phyloP scores from a whole-genome alignment of 2,329 filamentous ascomycete genomes.

The Colletotrichum sp. region DNA sequence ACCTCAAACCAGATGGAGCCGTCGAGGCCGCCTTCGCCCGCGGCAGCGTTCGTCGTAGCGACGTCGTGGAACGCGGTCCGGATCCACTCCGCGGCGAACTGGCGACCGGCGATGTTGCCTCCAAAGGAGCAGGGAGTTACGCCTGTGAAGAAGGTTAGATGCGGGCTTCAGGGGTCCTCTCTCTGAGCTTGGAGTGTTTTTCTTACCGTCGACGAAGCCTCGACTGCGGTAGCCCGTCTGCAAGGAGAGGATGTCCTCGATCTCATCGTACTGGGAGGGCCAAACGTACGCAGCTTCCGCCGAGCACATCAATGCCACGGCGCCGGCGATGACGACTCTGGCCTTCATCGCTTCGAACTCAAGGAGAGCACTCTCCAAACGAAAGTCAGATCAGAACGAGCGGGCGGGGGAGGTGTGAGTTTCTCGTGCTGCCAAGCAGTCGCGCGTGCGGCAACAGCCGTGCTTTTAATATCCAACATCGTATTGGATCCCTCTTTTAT shows the following conservation, averaged over 20 bases:
- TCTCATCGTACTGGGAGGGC: slow-evolving; percentile 23
- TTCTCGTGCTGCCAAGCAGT: neutral
- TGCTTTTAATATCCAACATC: neutral
- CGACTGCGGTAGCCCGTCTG: slow-evolving; percentile 23
- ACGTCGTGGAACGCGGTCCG: slow-evolving; percentile 35
- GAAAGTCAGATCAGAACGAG: neutral
- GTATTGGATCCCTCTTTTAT: neutral
- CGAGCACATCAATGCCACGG: neutral
- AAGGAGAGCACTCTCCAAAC: neutral
- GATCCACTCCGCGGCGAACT: slow-evolving; percentile 34
- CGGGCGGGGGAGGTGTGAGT: neutral
- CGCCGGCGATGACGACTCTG: neutral
- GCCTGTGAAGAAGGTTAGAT: neutral
- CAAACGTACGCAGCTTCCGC: slow-evolving; percentile 20
- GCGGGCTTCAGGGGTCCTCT: neutral
- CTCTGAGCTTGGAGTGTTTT: neutral
- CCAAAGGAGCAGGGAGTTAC: slow-evolving; percentile 24
- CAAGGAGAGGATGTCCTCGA: slow-evolving; percentile 24
- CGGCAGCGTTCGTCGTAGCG: slow-evolving; percentile 27
- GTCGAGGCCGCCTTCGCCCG: slow-evolving; percentile 31
- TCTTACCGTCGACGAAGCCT: slow-evolving; percentile 25
- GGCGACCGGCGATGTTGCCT: slow-evolving; percentile 23
- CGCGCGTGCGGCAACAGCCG: neutral
- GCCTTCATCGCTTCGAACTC: neutral
- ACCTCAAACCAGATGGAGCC: slow-evolving; percentile 34